Conservation (phyloP, 2,329 filamentous ascomycete species). For the Lecanoromycetidae sp. region DNA sequence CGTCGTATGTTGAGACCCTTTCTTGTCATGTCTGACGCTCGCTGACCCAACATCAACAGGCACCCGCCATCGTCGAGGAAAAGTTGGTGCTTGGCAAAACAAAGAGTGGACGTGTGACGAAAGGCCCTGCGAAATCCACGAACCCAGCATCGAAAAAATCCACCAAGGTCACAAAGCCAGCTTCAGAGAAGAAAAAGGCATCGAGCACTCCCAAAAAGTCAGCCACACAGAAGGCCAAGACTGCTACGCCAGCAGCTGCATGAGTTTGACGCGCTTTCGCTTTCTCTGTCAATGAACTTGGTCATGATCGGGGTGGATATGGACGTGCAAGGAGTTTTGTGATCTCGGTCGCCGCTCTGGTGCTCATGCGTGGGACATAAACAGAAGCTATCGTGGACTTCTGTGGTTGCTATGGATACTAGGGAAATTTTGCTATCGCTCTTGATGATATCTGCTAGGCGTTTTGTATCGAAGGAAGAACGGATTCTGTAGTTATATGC, state of each 20-base stretch:
- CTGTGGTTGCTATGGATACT: not conserved
- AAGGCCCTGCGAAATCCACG: conserved; percentile 42
- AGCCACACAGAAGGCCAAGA: conserved; percentile 7
- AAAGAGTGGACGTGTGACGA: conserved; percentile 75
- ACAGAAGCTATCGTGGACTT: not conserved
- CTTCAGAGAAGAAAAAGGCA: conserved; percentile 36
- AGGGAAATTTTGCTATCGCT: not conserved
- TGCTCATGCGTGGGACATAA: not conserved
- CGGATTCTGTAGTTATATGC: too few relatives aligned
- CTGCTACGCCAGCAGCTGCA: conserved; percentile 15
- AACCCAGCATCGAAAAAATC: conserved; percentile 34
- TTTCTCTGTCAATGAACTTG: not conserved
- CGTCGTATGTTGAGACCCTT: conserved; percentile 17
- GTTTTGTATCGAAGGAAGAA: too few relatives aligned
- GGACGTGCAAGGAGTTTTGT: conserved; percentile 7
- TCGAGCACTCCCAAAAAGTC: conserved; percentile 25
- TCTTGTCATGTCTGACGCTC: not conserved
- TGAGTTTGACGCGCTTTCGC: conserved; percentile 11
- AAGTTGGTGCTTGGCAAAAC: conserved; percentile 63
- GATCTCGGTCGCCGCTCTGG: conserved; percentile 8
- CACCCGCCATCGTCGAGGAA: conserved; percentile 57
- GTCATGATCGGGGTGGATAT: not conserved
- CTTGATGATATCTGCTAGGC: too few relatives aligned
- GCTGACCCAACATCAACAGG: conserved; percentile 30
- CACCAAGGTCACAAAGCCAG: too few relatives aligned